These are phyloP conservation scores for Vitis cinerea DNA, from an alignment of 164 flowering plant genomes.

Conservation along the genomic window DNA sequence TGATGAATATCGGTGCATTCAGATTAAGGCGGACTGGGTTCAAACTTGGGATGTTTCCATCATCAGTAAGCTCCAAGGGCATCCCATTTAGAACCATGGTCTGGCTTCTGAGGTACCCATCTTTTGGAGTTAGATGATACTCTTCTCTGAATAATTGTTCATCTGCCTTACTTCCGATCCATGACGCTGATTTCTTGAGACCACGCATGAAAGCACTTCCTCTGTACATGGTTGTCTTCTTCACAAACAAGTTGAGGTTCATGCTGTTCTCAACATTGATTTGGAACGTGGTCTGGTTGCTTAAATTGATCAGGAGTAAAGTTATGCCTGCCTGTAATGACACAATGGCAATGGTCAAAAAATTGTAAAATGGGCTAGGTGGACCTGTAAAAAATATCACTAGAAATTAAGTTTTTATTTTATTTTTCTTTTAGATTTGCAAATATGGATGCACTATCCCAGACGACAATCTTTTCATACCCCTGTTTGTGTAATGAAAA, in stretches of 20 bases:
- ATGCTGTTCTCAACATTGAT: constrained; percentile 30
- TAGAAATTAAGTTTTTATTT: no score
- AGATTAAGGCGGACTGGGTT: constrained; percentile 38
- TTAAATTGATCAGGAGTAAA: constrained; percentile 72
- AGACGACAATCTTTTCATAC: no score
- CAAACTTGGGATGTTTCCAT: constrained; percentile 59
- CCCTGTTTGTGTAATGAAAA: no score
- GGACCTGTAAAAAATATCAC: neutral
- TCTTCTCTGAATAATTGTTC: constrained; percentile 54
- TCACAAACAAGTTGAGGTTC: constrained; percentile 16
- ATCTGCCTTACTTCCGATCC: constrained; percentile 58
- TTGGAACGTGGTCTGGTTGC: constrained; percentile 56
- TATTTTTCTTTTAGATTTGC: no score
- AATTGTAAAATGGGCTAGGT: neutral
- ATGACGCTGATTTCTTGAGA: constrained; percentile 53
- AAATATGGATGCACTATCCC: no score
- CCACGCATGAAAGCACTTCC: constrained; percentile 32
- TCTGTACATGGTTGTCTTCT: constrained; percentile 2
- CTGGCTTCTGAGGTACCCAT: constrained; percentile 67
- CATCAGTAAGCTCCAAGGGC: constrained; percentile 47
- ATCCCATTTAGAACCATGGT: constrained; percentile 67
- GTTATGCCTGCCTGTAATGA: constrained; percentile 68
- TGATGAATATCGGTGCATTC: constrained; percentile 43
- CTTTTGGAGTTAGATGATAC: constrained; percentile 72
- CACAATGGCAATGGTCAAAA: constrained; percentile 2